These are phyloP conservation scores for Tylopilus rubrobrunneus DNA, from an alignment of 768 basidiomycete genomes.

Conservation along the genomic window DNA sequence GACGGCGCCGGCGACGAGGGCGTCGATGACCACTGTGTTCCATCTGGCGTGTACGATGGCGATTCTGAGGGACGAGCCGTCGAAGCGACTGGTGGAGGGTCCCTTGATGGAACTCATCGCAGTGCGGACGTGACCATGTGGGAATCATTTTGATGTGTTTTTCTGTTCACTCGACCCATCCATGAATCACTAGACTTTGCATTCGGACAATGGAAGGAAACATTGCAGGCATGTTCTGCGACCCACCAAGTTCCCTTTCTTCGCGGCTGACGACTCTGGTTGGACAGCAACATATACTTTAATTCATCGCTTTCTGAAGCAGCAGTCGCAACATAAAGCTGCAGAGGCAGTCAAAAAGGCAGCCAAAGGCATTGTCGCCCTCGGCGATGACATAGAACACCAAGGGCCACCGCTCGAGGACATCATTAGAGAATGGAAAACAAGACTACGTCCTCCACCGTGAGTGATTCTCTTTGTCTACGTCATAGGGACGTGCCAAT, in stretches of 20 bases:
- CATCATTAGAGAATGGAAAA: conserved; percentile 66
- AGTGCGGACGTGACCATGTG: conserved; percentile 6
- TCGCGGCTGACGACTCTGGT: conserved; percentile 2
- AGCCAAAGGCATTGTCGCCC: conserved; percentile 54
- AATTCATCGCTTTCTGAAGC: conserved; percentile 68
- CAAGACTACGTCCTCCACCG: conserved; percentile 27
- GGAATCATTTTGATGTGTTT: conserved; percentile 2
- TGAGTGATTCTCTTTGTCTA: conserved; percentile 16
- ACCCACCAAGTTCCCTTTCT: not conserved
- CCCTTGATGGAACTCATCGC: conserved; percentile 66
- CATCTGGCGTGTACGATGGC: conserved; percentile 96
- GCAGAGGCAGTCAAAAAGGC: conserved; percentile 75
- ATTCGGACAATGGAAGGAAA: conserved; percentile 40
- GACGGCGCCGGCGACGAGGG: conserved; percentile 77
- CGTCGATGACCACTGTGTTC: conserved; percentile 86
- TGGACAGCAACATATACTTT: conserved; percentile 67
- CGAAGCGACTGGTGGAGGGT: conserved; percentile 56
- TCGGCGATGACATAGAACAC: conserved; percentile 49
- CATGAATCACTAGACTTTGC: not conserved
- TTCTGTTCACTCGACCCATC: not conserved
- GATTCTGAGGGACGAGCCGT: conserved; percentile 78
- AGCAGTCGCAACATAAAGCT: conserved; percentile 63
- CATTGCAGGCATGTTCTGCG: conserved; percentile 45
- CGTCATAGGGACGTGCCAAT: not conserved
- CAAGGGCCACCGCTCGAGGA: conserved; percentile 58